Conservation (phyloP, 23 red algal genomes). For the Gracilaria domingensis region DNA sequence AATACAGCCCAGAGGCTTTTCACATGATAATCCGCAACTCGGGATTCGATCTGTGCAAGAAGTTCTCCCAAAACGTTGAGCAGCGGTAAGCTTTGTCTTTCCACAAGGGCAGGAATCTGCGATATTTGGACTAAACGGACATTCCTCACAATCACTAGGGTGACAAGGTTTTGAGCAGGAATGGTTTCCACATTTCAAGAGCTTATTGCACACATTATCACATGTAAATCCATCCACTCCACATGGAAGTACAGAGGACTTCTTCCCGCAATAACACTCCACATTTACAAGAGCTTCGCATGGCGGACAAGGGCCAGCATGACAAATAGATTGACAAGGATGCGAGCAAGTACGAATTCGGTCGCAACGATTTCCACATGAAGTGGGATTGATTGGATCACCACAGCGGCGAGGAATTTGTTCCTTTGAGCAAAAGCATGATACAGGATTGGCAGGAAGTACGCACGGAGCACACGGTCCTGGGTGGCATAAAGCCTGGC, state of each 20-base stretch:
- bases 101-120: constrained; percentile 76
- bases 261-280: constrained; percentile 39
- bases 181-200: constrained; percentile 72
- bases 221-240: constrained; percentile 41
- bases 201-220: constrained; percentile 44
- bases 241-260: constrained; percentile 32
- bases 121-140: not conserved
- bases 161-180: constrained; percentile 69
- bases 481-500: constrained; percentile 76
- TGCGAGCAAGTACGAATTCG: constrained; percentile 30
- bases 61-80: constrained; percentile 9
- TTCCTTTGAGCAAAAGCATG: constrained; percentile 67
- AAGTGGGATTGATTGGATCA: constrained; percentile 21
- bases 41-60: constrained; percentile 67
- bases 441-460: constrained; percentile 1
- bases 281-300: constrained; percentile 38
- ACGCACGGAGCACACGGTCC: constrained; percentile 81
- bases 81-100: constrained; percentile 40
- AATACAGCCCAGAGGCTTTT: constrained; percentile 48
- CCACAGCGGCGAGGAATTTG: constrained; percentile 43
- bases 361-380: constrained; percentile 41
- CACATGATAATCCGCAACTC: constrained; percentile 70
- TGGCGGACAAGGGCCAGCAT: constrained; percentile 23
- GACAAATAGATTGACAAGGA: constrained; percentile 36
- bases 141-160: constrained; percentile 60